phyloP scores from a whole-genome alignment of 306 rosid species.

The Gillenia trifoliata region DNA sequence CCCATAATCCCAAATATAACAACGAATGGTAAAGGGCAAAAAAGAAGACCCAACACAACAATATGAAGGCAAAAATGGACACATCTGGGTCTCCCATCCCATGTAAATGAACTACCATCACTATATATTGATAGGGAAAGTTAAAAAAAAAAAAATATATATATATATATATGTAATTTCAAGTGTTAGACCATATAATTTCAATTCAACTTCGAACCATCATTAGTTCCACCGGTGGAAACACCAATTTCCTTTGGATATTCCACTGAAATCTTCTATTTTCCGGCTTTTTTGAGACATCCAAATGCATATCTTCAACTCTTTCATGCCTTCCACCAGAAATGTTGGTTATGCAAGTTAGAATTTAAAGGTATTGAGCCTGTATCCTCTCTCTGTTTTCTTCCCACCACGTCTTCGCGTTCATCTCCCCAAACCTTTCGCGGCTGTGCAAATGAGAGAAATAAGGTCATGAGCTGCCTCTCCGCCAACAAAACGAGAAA shows the following conservation, averaged over 20 bases:
- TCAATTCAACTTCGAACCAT: slow-evolving; percentile 13
- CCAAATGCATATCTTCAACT: slow-evolving; percentile 15
- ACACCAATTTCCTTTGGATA: too few relatives aligned
- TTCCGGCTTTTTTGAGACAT: slow-evolving; percentile 18
- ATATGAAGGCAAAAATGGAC: slow-evolving; percentile 23
- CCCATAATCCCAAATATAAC: slow-evolving; percentile 7
- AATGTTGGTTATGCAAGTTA: slow-evolving; percentile 5
- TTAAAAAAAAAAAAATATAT: not conserved
- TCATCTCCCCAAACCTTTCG: slow-evolving; percentile 65
- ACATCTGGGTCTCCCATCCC: slow-evolving; percentile 21
- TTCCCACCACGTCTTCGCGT: slow-evolving; percentile 90
- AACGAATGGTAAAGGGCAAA: slow-evolving; percentile 1
- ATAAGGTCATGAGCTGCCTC: not conserved
- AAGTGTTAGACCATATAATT: slow-evolving; percentile 19
- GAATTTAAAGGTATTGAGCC: slow-evolving; percentile 65
- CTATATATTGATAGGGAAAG: not conserved
- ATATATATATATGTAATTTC: not conserved
- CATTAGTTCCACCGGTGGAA: slow-evolving; percentile 1
- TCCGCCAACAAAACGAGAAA: slow-evolving; percentile 2
- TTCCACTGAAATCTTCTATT: slow-evolving; percentile 25
- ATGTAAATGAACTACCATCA: slow-evolving; percentile 25
- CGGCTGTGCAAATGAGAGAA: slow-evolving; percentile 47
- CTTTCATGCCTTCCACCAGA: slow-evolving; percentile 24
- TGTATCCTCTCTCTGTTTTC: slow-evolving; percentile 81
- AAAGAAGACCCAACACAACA: slow-evolving; percentile 4